These are phyloP conservation scores for Hyphochytrium catenoides DNA, from an alignment of 352 stramenopile genomes.

Conservation along the genomic window DNA sequence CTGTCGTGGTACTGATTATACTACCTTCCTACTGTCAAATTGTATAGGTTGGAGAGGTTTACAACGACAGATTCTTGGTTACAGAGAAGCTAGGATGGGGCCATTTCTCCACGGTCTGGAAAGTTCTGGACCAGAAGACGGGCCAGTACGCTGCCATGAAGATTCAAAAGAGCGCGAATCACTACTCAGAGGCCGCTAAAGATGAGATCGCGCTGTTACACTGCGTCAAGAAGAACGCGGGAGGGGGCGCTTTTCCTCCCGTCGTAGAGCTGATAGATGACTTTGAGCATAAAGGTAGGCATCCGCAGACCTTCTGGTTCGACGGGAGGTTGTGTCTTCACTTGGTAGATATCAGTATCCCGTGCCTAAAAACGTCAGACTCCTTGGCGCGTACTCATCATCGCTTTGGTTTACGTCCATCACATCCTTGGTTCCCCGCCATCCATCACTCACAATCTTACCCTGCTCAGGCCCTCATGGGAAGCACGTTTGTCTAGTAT, in stretches of 20 bases:
- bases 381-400: too few relatives aligned
- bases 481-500: constrained; percentile 97
- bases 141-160: constrained; percentile 77
- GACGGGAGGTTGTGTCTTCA: constrained; percentile 4
- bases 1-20: not conserved
- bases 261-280: constrained; percentile 37
- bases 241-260: constrained; percentile 14
- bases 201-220: constrained; percentile 95
- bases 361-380: too few relatives aligned
- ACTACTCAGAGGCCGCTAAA: constrained; percentile 93
- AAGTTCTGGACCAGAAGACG: constrained; percentile 70
- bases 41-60: constrained; percentile 56
- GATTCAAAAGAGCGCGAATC: constrained; percentile 90
- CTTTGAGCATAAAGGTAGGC: too few relatives aligned
- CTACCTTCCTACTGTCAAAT: not conserved
- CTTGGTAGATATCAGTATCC: constrained; percentile 6
- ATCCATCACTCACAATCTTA: too few relatives aligned
- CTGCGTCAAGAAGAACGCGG: constrained; percentile 44
- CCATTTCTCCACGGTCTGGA: constrained; percentile 99
- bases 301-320: too few relatives aligned
- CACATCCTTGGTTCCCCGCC: too few relatives aligned
- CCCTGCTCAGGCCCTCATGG: too few relatives aligned
- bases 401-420: too few relatives aligned
- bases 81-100: constrained; percentile 98
- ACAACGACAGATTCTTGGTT: constrained; percentile 79